A percentile compares a stretch with the other conserved stretches of the same genome.
These are phyloP conservation scores for Calocybe cyanea DNA, from an alignment of 768 basidiomycete species.

Conservation along the genomic window DNA sequence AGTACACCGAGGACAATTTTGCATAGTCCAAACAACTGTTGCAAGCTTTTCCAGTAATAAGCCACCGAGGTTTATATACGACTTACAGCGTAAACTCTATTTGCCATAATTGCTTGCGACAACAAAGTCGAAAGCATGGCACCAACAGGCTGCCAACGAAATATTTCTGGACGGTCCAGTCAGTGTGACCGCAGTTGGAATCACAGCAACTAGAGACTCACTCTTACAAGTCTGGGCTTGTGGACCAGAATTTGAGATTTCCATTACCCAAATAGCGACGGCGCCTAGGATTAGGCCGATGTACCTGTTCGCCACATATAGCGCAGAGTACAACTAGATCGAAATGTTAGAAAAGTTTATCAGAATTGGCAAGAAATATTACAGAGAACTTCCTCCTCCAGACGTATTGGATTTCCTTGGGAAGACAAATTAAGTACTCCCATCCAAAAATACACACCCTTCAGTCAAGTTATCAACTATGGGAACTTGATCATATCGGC, in stretches of 20 bases:
- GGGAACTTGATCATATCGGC: background rate
- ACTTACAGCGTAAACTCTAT: slow-evolving; percentile 22
- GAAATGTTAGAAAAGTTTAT: background rate
- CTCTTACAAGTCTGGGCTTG: slow-evolving; percentile 15
- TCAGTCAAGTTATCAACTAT: background rate
- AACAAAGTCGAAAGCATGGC: slow-evolving; percentile 21
- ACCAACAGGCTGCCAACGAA: slow-evolving; percentile 21
- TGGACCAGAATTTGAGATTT: slow-evolving; percentile 12
- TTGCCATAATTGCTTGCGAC: slow-evolving; percentile 23
- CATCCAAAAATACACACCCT: slow-evolving; percentile 26
- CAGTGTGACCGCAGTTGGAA: background rate
- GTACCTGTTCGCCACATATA: slow-evolving; percentile 22
- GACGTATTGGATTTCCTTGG: slow-evolving; percentile 19
- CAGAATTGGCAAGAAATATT: background rate
- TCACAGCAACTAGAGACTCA: slow-evolving; percentile 1
- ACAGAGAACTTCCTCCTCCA: slow-evolving; percentile 23
- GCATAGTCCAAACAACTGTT: slow-evolving; percentile 17
- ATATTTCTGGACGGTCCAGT: slow-evolving; percentile 14
- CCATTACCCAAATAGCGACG: slow-evolving; percentile 10
- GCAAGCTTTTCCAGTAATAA: background rate
- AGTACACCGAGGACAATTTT: slow-evolving; percentile 13
- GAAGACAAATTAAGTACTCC: slow-evolving; percentile 23
- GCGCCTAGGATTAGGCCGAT: slow-evolving; percentile 22
- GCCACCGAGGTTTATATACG: background rate
- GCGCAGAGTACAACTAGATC: slow-evolving; percentile 12